These are phyloP conservation scores for Pelargonium cotyledonis DNA, from an alignment of 441 rosid genomes.

Conservation along the genomic window DNA sequence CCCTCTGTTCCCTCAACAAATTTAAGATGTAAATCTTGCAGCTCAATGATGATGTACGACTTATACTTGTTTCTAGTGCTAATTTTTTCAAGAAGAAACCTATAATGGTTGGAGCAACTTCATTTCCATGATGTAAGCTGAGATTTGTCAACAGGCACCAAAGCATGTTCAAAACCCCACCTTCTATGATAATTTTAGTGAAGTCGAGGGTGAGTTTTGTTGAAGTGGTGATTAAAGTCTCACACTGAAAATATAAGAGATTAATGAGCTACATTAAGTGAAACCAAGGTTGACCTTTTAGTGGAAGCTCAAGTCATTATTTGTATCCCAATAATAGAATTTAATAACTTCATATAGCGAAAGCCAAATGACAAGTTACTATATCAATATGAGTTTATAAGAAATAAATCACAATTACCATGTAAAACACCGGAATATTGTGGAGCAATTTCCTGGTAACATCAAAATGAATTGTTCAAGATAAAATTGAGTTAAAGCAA, in stretches of 20 bases:
- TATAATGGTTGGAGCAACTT: background rate
- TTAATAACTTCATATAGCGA: too few species aligned
- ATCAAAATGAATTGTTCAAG: conserved; percentile 11
- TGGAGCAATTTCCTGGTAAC: conserved; percentile 79
- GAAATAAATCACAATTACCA: conserved; percentile 37
- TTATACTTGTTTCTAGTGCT: background rate
- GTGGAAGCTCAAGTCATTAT: too few species aligned
- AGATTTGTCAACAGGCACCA: background rate
- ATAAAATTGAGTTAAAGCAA: conserved; percentile 13
- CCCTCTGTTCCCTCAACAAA: conserved; percentile 1
- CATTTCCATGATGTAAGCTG: background rate
- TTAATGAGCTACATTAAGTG: too few species aligned
- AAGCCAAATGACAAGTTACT: background rate
- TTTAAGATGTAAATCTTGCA: background rate
- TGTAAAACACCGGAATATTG: conserved; percentile 84
- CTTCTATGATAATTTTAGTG: background rate
- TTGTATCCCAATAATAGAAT: too few species aligned
- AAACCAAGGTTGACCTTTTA: too few species aligned
- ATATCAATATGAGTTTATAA: conserved; percentile 3
- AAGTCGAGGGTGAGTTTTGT: background rate
- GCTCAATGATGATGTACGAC: background rate
- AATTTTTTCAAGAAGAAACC: background rate
- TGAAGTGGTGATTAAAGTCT: too few species aligned
- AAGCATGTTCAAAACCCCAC: background rate
- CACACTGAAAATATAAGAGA: too few species aligned